A percentile compares a stretch with the other conserved stretches of the same genome.
phyloP scores from a whole-genome alignment of 768 basidiomycete genomes.

The Trametes villosa region DNA sequence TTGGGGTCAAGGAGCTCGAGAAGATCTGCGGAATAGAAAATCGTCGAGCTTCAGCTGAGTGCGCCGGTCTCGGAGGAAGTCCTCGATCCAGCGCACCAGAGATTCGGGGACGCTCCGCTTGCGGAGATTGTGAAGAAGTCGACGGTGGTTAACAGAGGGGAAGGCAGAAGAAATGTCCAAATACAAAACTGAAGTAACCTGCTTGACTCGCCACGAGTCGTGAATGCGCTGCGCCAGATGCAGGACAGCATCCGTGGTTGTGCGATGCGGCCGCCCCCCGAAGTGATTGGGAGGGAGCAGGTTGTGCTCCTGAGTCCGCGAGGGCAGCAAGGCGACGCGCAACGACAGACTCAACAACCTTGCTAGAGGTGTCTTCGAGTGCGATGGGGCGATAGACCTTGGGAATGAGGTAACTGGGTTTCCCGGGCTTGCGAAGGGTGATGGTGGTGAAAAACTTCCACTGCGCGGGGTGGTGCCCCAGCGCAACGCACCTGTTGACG shows the following conservation, averaged over 20 bases:
- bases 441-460: slow-evolving; percentile 36
- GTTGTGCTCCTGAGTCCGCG: neutral
- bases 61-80: slow-evolving; percentile 21
- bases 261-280: slow-evolving; percentile 26
- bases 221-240: slow-evolving; percentile 24
- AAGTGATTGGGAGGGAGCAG: slow-evolving; percentile 30
- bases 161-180: slow-evolving; percentile 41
- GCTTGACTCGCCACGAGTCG: slow-evolving; percentile 26
- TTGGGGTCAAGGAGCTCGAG: slow-evolving; percentile 12
- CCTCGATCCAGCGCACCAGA: slow-evolving; percentile 20
- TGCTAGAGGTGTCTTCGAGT: slow-evolving; percentile 32
- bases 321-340: slow-evolving; percentile 1
- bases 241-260: slow-evolving; percentile 33
- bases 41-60: slow-evolving; percentile 33
- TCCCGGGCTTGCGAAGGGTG: slow-evolving; percentile 41
- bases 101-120: slow-evolving; percentile 17
- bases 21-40: slow-evolving; percentile 37
- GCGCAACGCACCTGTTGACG: neutral
- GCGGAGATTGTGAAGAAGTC: slow-evolving; percentile 21
- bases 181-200: slow-evolving; percentile 36
- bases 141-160: slow-evolving; percentile 18
- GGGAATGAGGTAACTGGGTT: slow-evolving; percentile 37
- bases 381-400: slow-evolving; percentile 45
- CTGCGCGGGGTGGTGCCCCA: slow-evolving; percentile 15
- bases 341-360: slow-evolving; percentile 27